These are phyloP conservation scores for Dothideomycetidae sp. DNA, from an alignment of 2,329 filamentous ascomycete species.

Conservation along the genomic window DNA sequence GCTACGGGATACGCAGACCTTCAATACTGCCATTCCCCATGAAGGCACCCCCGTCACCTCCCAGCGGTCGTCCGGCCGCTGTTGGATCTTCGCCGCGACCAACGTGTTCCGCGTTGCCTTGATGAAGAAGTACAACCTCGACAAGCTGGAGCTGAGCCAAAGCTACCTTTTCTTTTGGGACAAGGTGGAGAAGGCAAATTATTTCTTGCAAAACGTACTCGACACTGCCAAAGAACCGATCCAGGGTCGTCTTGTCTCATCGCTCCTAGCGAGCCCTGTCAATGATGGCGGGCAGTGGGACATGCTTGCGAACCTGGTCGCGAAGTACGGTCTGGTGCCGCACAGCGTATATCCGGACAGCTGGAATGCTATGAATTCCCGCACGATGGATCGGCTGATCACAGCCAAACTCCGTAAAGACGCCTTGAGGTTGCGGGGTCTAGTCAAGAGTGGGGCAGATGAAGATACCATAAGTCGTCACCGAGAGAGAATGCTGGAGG, in stretches of 20 bases:
- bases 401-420: constrained; percentile 81
- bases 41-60: constrained; percentile 77
- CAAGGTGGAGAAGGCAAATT: constrained; percentile 84
- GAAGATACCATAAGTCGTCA: constrained; percentile 31
- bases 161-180: constrained; percentile 87
- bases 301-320: constrained; percentile 74
- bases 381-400: constrained; percentile 56
- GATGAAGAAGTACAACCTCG: constrained; percentile 68
- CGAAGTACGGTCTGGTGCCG: constrained; percentile 74
- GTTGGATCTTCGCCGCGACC: constrained; percentile 87
- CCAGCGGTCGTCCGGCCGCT: constrained; percentile 66
- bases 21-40: constrained; percentile 68
- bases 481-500: constrained; percentile 63
- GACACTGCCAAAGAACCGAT: constrained; percentile 57
- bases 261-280: constrained; percentile 52
- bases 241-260: constrained; percentile 58
- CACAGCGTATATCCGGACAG: constrained; percentile 69
- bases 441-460: constrained; percentile 30
- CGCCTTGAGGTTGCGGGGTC: constrained; percentile 53
- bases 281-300: constrained; percentile 82
- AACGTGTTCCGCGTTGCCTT: constrained; percentile 82
- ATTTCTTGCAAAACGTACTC: constrained; percentile 72
- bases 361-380: constrained; percentile 60
- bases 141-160: constrained; percentile 73
- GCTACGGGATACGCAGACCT: constrained; percentile 60